phyloP scores from a whole-genome alignment of 495 filamentous ascomycete genomes.

The Beverwykella pulmonaria region DNA sequence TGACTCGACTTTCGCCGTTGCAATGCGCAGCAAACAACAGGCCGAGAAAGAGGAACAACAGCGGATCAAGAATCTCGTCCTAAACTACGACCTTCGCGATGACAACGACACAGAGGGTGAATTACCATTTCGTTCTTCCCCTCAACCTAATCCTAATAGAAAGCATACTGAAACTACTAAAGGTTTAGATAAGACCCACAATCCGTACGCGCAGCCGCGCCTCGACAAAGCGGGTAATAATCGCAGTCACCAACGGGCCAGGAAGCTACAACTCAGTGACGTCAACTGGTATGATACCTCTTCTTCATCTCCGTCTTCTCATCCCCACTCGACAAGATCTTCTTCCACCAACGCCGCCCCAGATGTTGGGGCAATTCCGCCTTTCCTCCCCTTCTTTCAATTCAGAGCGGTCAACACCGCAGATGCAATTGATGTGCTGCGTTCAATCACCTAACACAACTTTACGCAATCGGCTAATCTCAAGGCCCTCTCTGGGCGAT shows the following conservation, averaged over 20 bases:
- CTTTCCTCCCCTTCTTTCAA: not conserved
- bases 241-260: constrained; percentile 76
- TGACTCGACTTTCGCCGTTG: constrained; percentile 90
- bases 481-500: not conserved
- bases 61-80: constrained; percentile 94
- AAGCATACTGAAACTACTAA: constrained; percentile 33
- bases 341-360: not conserved
- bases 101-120: constrained; percentile 77
- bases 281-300: constrained; percentile 80
- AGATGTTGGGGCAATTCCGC: not conserved
- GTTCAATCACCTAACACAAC: not conserved
- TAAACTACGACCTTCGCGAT: constrained; percentile 90
- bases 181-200: constrained; percentile 39
- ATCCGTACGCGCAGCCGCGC: constrained; percentile 41
- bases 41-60: constrained; percentile 95
- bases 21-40: constrained; percentile 92
- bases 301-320: not conserved
- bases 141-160: constrained; percentile 43
- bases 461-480: not conserved
- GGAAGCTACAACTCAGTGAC: constrained; percentile 92
- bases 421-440: not conserved
- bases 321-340: not conserved
- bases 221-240: constrained; percentile 70
- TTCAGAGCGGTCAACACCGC: not conserved
- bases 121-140: constrained; percentile 52